Evolutionary conservation across 352 stramenopile species (phyloP), one percentile per base, ranked within the genome.

Genomic region (Pythium coloratum): DNA sequence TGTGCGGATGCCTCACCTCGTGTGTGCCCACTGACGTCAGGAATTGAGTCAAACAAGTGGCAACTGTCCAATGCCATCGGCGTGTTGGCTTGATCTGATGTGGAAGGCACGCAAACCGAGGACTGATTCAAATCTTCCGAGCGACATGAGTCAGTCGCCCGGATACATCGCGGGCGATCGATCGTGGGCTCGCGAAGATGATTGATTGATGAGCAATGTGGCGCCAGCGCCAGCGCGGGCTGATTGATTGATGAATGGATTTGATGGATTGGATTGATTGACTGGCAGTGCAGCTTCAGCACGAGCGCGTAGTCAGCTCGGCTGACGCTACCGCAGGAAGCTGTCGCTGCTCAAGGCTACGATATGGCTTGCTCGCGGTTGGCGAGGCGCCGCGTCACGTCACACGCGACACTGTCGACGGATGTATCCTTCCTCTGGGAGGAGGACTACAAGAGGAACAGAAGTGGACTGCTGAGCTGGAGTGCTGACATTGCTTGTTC

Each of bases 21-120:
- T 53, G 18, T 30, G 46, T 53, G 46, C 46, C 46, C 46, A 53
- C 46, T 53, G 46, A 53, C 46, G 46, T 30, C 46, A 53, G 46
- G 46, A n/a, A 53, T 6, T 5, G 16, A 53, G 46, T 53, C 46
- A 30, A 53, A 53, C 46, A n/a, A 28, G n/a, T 14, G 46, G n/a
- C n/a, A 30, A 10, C 4, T 26, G 10, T 6, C 16, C 7, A 5
- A 18, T 14, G 2, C 7, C 46, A 14, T 32, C 30, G n/a, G 18
- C 44, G 44, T 51, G 44, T 51, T 30, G 44, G 16, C 44, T 51
- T 32, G 44, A 24, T 9, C 18, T 5, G 18, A 51, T 14, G 36
- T 42, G 36, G 36, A 14, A 42, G 36, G 6, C 12, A 14, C 36
- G 36, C 7, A 10, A 16, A 3, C n/a, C n/a, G n/a, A n/a, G 33